Percentiles rank a stretch among this genome's conserved stretches.
Conservation (phyloP, 495 filamentous ascomycete genomes). For the Aspergillus hancockii region DNA sequence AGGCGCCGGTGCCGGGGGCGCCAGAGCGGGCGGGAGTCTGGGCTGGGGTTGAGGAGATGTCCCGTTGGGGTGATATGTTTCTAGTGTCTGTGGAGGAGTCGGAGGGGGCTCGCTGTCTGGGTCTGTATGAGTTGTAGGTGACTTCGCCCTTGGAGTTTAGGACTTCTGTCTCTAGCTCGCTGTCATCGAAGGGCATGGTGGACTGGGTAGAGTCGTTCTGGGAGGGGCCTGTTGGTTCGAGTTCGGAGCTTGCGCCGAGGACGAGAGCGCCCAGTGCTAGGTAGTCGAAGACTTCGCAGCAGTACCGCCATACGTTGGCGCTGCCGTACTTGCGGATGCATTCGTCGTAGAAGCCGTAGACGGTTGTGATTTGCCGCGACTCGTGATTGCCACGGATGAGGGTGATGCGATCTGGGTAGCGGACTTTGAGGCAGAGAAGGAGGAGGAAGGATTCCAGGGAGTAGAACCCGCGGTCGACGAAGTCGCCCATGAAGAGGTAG, state of each 20-base stretch:
- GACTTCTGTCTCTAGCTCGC: slow-evolving; percentile 90
- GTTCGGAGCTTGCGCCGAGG: slow-evolving; percentile 77
- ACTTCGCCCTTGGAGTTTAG: slow-evolving; percentile 78
- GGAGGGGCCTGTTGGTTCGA: slow-evolving; percentile 50
- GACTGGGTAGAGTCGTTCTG: slow-evolving; percentile 50
- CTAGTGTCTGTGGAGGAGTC: slow-evolving; percentile 37
- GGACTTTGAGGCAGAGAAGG: slow-evolving; percentile 92
- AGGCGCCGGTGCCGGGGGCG: slow-evolving; percentile 76
- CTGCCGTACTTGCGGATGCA: slow-evolving; percentile 96
- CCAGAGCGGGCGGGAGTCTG: slow-evolving; percentile 55
- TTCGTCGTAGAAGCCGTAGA: slow-evolving; percentile 99
- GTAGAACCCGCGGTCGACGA: slow-evolving; percentile 97
- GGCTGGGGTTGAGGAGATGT: slow-evolving; percentile 45
- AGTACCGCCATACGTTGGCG: slow-evolving; percentile 98
- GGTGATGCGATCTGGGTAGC: slow-evolving; percentile 96
- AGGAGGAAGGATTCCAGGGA: slow-evolving; percentile 95
- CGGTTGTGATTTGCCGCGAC: slow-evolving; percentile 94
- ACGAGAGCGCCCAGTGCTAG: slow-evolving; percentile 93
- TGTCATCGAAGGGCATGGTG: slow-evolving; percentile 51
- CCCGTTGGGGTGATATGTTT: slow-evolving; percentile 45
- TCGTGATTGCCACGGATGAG: slow-evolving; percentile 97
- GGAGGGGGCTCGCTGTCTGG: slow-evolving; percentile 36
- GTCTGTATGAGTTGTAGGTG: slow-evolving; percentile 68
- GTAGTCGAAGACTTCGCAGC: slow-evolving; percentile 98
- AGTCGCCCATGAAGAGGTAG: slow-evolving; percentile 99